Percentiles rank a stretch among this genome's conserved stretches.
These are phyloP conservation scores for Xylaria sp. DNA, from an alignment of 2,329 filamentous ascomycete species.

Conservation along the genomic window DNA sequence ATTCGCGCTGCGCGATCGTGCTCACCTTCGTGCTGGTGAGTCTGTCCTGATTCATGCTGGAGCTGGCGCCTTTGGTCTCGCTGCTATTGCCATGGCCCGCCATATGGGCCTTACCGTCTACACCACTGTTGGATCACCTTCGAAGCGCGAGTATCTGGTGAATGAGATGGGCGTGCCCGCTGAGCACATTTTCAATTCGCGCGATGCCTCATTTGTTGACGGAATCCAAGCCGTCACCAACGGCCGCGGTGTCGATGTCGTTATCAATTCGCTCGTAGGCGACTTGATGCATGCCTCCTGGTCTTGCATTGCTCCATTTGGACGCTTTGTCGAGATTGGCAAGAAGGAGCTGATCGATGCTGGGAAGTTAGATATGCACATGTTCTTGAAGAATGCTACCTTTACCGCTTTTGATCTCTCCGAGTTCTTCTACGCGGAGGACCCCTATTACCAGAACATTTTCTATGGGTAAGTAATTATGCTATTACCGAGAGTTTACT, in stretches of 20 bases:
- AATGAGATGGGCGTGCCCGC: slow-evolving; percentile 9
- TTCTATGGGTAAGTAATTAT: neutral
- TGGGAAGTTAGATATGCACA: slow-evolving; percentile 53
- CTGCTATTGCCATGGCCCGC: slow-evolving; percentile 44
- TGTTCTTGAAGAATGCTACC: slow-evolving; percentile 54
- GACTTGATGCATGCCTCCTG: slow-evolving; percentile 51
- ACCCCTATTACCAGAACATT: slow-evolving; percentile 1
- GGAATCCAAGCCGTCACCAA: neutral
- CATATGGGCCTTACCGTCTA: slow-evolving; percentile 8
- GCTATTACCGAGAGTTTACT: no score
- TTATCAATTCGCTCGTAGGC: slow-evolving; percentile 57
- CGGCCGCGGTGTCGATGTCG: slow-evolving; percentile 46
- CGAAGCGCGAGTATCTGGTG: slow-evolving; percentile 10
- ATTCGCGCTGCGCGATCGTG: slow-evolving; percentile 12
- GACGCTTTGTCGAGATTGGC: slow-evolving; percentile 57
- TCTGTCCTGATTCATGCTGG: slow-evolving; percentile 37
- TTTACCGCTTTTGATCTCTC: slow-evolving; percentile 56
- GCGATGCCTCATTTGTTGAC: slow-evolving; percentile 1
- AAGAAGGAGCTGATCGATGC: slow-evolving; percentile 53
- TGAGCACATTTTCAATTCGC: slow-evolving; percentile 12
- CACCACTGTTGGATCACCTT: slow-evolving; percentile 10
- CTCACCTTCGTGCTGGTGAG: slow-evolving; percentile 7
- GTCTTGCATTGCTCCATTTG: slow-evolving; percentile 53
- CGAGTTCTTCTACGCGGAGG: slow-evolving; percentile 26
- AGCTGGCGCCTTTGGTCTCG: slow-evolving; percentile 51